Evolutionary conservation across 805 yeast species (phyloP).

Genomic region (Wickerhamomyces xylosicus): DNA sequence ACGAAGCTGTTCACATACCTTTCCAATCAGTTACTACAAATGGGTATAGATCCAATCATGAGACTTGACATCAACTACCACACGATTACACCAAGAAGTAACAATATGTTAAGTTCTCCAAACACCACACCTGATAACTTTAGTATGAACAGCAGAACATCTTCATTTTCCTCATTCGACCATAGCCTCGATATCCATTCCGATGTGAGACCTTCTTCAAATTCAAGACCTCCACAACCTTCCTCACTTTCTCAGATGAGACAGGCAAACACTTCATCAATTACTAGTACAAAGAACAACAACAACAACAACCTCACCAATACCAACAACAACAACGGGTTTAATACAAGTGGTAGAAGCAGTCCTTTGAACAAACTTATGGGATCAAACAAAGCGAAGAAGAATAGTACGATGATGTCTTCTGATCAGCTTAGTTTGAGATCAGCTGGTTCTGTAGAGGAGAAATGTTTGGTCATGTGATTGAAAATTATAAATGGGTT

Average conservation of each 20-base stretch:
- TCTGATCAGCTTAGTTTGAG: not conserved
- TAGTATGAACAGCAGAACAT: not conserved
- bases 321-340: no score
- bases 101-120: not conserved
- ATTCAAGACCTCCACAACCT: not conserved
- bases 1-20: conserved; percentile 57
- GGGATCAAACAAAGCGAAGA: not conserved
- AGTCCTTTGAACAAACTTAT: no score
- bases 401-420: no score
- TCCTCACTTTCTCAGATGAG: not conserved
- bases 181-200: not conserved
- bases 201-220: not conserved
- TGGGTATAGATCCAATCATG: conserved; percentile 30
- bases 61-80: conserved; percentile 17
- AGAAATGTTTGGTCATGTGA: not conserved
- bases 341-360: no score
- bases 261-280: not conserved
- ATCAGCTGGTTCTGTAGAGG: not conserved
- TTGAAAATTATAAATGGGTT: no score
- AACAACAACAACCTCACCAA: no score
- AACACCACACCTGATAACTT: not conserved
- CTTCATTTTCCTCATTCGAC: not conserved
- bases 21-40: conserved; percentile 54
- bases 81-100: not conserved
- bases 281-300: no score